Percentiles rank a stretch among this genome's conserved stretches.
These are phyloP conservation scores for Carex sylvatica DNA, from an alignment of 202 grass and related monocot species.

Conservation along the genomic window DNA sequence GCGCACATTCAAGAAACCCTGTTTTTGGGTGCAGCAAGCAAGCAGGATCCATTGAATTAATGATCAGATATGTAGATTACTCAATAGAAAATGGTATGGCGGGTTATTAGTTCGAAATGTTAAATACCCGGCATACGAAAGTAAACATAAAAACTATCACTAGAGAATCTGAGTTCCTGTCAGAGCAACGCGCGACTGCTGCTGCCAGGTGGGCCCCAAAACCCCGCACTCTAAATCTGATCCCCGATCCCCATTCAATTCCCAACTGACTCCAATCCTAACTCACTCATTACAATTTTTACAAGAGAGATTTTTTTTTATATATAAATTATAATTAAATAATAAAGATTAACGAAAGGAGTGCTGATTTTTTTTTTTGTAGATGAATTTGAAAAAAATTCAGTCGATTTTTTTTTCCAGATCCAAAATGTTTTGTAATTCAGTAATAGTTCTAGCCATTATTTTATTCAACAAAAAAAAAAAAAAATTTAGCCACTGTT, in stretches of 20 bases:
- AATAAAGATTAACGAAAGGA: too few species aligned
- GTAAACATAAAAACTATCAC: neutral
- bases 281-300: slow-evolving; percentile 14
- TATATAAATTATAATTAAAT: too few species aligned
- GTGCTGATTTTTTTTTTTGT: too few species aligned
- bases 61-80: neutral
- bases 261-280: neutral
- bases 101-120: neutral
- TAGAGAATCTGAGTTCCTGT: neutral
- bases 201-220: slow-evolving; percentile 1
- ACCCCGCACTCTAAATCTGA: neutral
- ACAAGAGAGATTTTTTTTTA: neutral
- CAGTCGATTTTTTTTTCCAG: too few species aligned
- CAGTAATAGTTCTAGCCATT: too few species aligned
- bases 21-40: neutral
- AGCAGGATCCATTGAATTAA: neutral
- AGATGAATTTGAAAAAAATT: too few species aligned
- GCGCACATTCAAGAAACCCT: neutral
- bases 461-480: too few species aligned
- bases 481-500: too few species aligned
- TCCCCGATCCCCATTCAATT: neutral
- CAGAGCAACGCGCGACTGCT: neutral
- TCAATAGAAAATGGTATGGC: neutral
- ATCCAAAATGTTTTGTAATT: too few species aligned
- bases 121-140: neutral